Percentiles rank a stretch among this genome's conserved stretches.
Evolutionary conservation across 1,139 yeast species (phyloP).

Genomic region (Geotrichum candidum): DNA sequence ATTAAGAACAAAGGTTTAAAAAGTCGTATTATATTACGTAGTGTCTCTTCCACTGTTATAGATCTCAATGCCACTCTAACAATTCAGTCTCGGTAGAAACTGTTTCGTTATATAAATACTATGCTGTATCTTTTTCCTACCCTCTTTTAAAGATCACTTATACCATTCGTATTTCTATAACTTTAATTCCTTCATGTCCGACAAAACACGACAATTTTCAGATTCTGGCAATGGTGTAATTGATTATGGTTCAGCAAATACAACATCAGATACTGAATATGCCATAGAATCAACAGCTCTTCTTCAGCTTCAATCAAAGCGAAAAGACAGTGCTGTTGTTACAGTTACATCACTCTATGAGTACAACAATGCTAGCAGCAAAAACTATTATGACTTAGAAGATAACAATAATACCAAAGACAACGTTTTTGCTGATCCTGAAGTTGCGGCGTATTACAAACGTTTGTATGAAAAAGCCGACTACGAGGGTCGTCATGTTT

Average conservation of each 20-base stretch:
- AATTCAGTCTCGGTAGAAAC: too few species aligned
- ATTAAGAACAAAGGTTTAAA: too few species aligned
- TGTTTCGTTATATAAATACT: background rate
- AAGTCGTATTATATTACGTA: too few species aligned
- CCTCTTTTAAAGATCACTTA: background rate
- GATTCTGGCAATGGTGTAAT: background rate
- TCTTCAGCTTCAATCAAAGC: background rate
- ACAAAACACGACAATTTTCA: background rate
- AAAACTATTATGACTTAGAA: background rate
- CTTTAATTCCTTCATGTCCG: background rate
- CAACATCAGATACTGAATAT: background rate
- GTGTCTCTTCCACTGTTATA: too few species aligned
- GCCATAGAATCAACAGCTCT: background rate
- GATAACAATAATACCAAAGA: background rate
- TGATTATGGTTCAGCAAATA: background rate
- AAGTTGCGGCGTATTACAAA: slow-evolving; percentile 39
- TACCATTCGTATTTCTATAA: background rate
- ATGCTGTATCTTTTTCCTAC: background rate
- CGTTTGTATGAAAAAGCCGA: slow-evolving; percentile 39
- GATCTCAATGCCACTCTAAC: too few species aligned
- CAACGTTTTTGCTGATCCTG: slow-evolving; percentile 35
- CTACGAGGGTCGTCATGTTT: slow-evolving; percentile 43
- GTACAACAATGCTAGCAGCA: background rate
- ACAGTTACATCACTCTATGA: background rate
- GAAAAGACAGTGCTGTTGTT: background rate